Evolutionary conservation across 108 stramenopile species (phyloP), one percentile per base, ranked within the genome.

Genomic region (Skeletonema potamos): DNA sequence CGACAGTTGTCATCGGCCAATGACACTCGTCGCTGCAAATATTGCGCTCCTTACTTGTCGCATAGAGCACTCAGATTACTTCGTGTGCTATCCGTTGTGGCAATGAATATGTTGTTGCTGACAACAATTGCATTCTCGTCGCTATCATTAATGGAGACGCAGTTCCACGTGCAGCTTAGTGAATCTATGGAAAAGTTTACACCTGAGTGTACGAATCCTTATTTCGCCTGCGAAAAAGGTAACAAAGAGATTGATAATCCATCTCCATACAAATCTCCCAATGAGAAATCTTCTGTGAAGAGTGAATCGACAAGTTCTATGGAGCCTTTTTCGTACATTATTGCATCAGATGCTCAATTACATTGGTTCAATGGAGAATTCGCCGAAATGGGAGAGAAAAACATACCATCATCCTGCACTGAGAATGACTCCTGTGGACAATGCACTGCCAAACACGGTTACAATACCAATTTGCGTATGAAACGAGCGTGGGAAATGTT

Each of bases 321-420:
- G 33, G 18, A 39, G 56, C 66, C 79, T 3, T 82, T 82, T 62
- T 82, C 81, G 4, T 77, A 77, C 54, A 43, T 82, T 24, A 73
- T 82, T 11, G 81, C 81, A 37, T 77, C 76, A 3, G 81, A 82
- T 63, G 71, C 81, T 37, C 81, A 82, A 37, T 62, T 82, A 0
- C 60, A 82, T 54, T 82, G 81, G 81, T 82, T 82, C 61, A 77
- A 82, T 82, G 81, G 81, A 28, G 81, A 82, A 39, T 77, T 77
- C 27, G 59, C 81, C 8, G 70, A 82, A 57, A 72, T 82, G 71
- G 81, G 81, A 11, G 6, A 34, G 55, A 48, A 73, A 44, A 29
- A 62, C 4, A 44, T 77, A 28, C 81, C 81, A 0, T 36, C 72
- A 8, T 59, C 76, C 9, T 82, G 81, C 34, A 58, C 71, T 0